phyloP scores from a whole-genome alignment of 2,329 filamentous ascomycete species.

The Domatiomyces catenatus region DNA sequence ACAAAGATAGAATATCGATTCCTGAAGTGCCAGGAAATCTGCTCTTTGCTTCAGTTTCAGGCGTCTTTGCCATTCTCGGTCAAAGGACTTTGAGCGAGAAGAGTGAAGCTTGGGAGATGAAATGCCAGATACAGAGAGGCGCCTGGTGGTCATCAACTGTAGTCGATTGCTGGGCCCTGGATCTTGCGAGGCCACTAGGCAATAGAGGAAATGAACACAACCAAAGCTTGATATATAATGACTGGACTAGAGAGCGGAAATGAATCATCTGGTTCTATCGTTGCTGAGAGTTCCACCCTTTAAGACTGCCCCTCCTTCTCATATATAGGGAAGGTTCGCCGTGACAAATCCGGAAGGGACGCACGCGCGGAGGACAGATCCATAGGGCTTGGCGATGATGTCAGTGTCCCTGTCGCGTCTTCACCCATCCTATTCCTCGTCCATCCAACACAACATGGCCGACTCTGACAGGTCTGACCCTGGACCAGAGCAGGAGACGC shows the following conservation, averaged over 20 bases:
- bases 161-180: background rate
- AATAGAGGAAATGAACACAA: background rate
- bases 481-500: conserved; percentile 2
- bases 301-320: background rate
- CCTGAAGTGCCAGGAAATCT: too few species aligned
- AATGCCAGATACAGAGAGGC: background rate
- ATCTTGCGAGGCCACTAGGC: background rate
- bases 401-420: background rate
- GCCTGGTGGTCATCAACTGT: background rate
- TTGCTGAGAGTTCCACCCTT: too few species aligned
- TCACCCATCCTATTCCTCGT: background rate
- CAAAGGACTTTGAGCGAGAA: too few species aligned
- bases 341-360: too few species aligned
- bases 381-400: background rate
- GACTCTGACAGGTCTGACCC: conserved; percentile 1
- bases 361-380: background rate
- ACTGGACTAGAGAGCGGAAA: background rate
- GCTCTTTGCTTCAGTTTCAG: too few species aligned
- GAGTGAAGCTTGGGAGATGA: background rate
- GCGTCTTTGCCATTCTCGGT: background rate
- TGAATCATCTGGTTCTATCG: too few species aligned
- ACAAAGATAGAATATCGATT: too few species aligned
- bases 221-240: background rate
- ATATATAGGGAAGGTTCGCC: background rate
- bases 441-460: background rate